Conservation (phyloP, 306 rosid genomes). For the Dalbergia cultrata region DNA sequence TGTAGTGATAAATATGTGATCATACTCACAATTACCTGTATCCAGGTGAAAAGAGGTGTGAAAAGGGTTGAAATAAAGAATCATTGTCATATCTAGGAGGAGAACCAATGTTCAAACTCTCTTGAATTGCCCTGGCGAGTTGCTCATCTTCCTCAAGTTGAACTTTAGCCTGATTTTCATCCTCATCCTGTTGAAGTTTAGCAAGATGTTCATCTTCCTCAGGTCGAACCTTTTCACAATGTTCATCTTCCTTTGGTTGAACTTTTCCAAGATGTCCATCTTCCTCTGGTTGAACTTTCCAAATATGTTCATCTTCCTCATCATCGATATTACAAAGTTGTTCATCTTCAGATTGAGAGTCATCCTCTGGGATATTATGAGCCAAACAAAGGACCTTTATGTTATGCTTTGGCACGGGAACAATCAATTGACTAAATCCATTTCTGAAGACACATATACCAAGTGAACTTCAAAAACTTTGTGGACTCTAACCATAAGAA, state of each 20-base stretch:
- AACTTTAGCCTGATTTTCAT: constrained; percentile 46
- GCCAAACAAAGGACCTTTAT: constrained; percentile 30
- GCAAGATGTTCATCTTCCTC: constrained; percentile 59
- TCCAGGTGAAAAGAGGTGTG: constrained; percentile 67
- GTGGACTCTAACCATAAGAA: constrained; percentile 7
- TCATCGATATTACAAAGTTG: constrained; percentile 38
- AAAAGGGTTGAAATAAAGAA: constrained; percentile 57
- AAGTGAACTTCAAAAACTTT: constrained; percentile 10
- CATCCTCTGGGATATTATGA: constrained; percentile 56
- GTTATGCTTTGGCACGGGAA: neutral
- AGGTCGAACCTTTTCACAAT: constrained; percentile 52
- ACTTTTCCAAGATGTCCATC: constrained; percentile 42
- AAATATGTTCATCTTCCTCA: constrained; percentile 55
- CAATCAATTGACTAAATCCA: constrained; percentile 2
- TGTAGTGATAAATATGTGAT: constrained; percentile 33
- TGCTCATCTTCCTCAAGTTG: constrained; percentile 87
- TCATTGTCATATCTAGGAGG: constrained; percentile 68
- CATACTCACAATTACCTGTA: constrained; percentile 68
- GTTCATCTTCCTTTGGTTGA: constrained; percentile 56
- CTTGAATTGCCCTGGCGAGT: constrained; percentile 92
- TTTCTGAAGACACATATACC: neutral
- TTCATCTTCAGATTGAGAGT: constrained; percentile 63
- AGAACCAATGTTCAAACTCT: constrained; percentile 68
- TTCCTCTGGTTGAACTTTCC: constrained; percentile 45
- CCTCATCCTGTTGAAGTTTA: constrained; percentile 62